Conservation (phyloP, 345 rosid genomes). For the Dimocarpus longan region DNA sequence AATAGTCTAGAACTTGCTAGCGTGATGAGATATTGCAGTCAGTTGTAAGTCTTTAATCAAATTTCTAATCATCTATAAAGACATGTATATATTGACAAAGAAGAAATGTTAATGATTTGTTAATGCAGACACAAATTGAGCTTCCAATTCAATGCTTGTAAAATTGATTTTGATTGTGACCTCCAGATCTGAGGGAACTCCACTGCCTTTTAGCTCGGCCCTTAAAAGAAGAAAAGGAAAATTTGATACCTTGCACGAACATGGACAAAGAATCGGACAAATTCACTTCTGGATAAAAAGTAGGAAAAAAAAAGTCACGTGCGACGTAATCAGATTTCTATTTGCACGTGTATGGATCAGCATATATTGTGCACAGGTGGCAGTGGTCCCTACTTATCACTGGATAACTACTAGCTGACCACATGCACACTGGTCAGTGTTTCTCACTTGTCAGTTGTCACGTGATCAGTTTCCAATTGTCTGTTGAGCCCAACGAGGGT, state of each 20-base stretch:
- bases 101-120: neutral
- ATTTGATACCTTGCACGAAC: neutral
- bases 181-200: constrained; percentile 7
- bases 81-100: no score
- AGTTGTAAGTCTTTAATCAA: no score
- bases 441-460: neutral
- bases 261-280: neutral
- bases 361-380: neutral
- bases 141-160: neutral
- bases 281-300: neutral
- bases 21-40: no score
- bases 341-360: neutral
- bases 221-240: neutral
- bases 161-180: neutral
- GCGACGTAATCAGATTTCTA: neutral
- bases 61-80: no score
- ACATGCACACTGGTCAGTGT: neutral
- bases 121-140: neutral
- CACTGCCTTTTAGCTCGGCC: neutral
- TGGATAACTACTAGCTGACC: neutral
- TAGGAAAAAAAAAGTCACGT: neutral
- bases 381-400: neutral
- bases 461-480: neutral
- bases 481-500: no score
- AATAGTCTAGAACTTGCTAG: no score